Percentiles rank a stretch among this genome's conserved stretches.
phyloP scores from a whole-genome alignment of 768 basidiomycete species.

The Calocera viscosa region DNA sequence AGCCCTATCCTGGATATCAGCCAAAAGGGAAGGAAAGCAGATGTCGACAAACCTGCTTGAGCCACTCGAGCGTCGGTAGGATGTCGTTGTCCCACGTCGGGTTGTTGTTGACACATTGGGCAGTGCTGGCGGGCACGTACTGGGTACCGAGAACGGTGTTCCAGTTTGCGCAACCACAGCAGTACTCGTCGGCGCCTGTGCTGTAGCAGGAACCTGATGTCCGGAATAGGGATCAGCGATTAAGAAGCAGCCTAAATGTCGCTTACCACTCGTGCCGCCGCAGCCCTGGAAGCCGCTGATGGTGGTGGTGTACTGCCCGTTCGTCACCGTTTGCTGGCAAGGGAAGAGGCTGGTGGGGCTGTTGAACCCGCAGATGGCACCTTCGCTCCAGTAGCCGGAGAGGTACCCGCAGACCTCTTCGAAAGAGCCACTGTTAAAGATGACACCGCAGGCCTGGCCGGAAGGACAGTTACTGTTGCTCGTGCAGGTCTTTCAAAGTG shows the following conservation, averaged over 20 bases:
- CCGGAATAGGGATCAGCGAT: no score
- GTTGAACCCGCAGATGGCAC: slow-evolving; percentile 12
- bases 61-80: slow-evolving; percentile 13
- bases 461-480: slow-evolving; percentile 8
- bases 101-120: slow-evolving; percentile 11
- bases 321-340: slow-evolving; percentile 9
- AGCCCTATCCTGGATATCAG: background rate
- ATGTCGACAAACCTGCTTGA: slow-evolving; percentile 11
- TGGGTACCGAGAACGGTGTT: slow-evolving; percentile 9
- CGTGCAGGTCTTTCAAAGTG: background rate
- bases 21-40: slow-evolving; percentile 9
- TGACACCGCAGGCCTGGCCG: slow-evolving; percentile 12
- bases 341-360: background rate
- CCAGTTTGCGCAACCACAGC: slow-evolving; percentile 14
- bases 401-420: slow-evolving; percentile 10
- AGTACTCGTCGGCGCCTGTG: slow-evolving; percentile 9
- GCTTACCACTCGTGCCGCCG: slow-evolving; percentile 1
- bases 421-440: slow-evolving; percentile 6
- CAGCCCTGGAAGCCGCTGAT: slow-evolving; percentile 13
- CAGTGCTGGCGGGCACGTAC: slow-evolving; percentile 9
- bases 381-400: slow-evolving; percentile 14
- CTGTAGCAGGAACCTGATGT: slow-evolving; percentile 15
- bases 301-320: slow-evolving; percentile 10
- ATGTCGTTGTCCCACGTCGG: slow-evolving; percentile 11
- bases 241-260: background rate